A percentile compares a stretch with the other conserved stretches of the same genome.
phyloP scores from a whole-genome alignment of 305 asterid genomes.

The Andrographis paniculata region DNA sequence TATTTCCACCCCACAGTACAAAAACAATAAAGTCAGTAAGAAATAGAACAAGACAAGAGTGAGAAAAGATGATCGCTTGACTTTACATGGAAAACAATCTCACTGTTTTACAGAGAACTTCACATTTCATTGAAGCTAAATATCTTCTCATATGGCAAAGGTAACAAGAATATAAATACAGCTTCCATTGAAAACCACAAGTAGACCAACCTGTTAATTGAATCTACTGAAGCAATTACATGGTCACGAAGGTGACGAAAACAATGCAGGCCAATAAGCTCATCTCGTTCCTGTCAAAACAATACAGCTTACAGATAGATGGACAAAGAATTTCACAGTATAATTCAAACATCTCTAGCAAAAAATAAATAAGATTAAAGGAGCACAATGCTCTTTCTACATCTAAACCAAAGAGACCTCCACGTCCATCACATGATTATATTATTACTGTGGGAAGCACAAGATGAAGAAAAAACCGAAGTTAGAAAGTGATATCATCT shows the following conservation, averaged over 20 bases:
- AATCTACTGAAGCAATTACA: slow-evolving; percentile 69
- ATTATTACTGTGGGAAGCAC: no score
- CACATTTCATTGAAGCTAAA: no score
- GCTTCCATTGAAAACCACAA: slow-evolving; percentile 20
- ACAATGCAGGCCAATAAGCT: slow-evolving; percentile 93
- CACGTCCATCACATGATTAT: no score
- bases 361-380: slow-evolving; percentile 2
- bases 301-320: slow-evolving; percentile 13
- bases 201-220: slow-evolving; percentile 82
- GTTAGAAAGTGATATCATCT: no score
- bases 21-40: no score
- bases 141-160: slow-evolving; percentile 15
- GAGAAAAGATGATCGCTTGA: no score
- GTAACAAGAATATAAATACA: slow-evolving; percentile 9
- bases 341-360: background rate
- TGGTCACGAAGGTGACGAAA: slow-evolving; percentile 94
- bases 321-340: slow-evolving; percentile 3
- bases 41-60: no score
- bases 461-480: no score
- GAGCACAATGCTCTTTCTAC: slow-evolving; percentile 5
- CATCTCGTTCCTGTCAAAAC: slow-evolving; percentile 73
- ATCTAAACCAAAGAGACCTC: slow-evolving; percentile 2
- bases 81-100: slow-evolving; percentile 2
- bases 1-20: no score
- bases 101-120: slow-evolving; percentile 10